A percentile compares a stretch with the other conserved stretches of the same genome.
phyloP scores from a whole-genome alignment of 345 rosid species.

The Firmiana major region DNA sequence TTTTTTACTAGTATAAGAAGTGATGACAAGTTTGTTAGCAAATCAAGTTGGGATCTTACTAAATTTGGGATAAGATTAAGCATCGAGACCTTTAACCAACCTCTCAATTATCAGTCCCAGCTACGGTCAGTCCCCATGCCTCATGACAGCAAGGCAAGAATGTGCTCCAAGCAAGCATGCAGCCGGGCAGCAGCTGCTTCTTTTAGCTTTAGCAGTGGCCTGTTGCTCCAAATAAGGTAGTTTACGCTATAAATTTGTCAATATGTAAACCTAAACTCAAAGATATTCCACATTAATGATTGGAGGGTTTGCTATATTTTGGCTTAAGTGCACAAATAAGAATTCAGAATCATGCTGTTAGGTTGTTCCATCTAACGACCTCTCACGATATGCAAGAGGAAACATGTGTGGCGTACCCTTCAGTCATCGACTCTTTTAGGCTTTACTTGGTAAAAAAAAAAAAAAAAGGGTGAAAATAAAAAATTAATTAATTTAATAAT shows the following conservation, averaged over 20 bases:
- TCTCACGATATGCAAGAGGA: neutral
- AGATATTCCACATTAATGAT: neutral
- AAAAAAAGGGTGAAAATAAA: no score
- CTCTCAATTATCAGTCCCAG: neutral
- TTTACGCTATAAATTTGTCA: neutral
- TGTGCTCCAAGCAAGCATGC: constrained; percentile 4
- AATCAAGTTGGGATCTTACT: constrained; percentile 10
- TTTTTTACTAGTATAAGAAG: neutral
- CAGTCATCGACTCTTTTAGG: neutral
- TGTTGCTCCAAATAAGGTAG: neutral
- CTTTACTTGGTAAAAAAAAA: no score
- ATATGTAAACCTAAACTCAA: neutral
- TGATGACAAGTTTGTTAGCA: neutral
- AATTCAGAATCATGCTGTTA: constrained; percentile 5
- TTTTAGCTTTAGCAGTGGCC: neutral
- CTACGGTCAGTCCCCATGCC: neutral
- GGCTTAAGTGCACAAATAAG: neutral
- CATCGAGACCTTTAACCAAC: constrained; percentile 4
- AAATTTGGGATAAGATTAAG: constrained; percentile 8
- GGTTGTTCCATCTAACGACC: constrained; percentile 25
- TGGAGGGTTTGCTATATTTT: neutral
- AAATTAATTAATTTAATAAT: no score
- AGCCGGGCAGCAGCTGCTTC: neutral
- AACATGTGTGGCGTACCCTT: neutral
- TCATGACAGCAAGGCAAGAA: neutral